Percentiles rank a stretch among this genome's conserved stretches.
These are phyloP conservation scores for Aspergillus sclerotiicarbonarius DNA, from an alignment of 495 filamentous ascomycete genomes.

Conservation along the genomic window DNA sequence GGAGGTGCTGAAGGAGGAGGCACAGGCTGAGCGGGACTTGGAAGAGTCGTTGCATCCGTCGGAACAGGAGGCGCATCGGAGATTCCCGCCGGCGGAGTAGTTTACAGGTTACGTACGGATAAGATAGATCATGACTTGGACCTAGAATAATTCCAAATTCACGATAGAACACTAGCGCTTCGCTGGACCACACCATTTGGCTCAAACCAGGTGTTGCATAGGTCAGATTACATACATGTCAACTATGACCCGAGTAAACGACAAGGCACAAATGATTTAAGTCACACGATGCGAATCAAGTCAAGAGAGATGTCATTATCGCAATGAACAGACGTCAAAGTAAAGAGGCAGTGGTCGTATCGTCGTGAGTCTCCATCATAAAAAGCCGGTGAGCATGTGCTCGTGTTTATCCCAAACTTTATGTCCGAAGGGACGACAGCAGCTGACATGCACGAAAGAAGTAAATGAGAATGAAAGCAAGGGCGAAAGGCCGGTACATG, in stretches of 20 bases:
- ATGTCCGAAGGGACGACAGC: neutral
- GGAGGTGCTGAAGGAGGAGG: conserved; percentile 31
- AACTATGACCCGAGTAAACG: neutral
- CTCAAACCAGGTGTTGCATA: neutral
- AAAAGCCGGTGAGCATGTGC: neutral
- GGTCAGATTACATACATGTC: neutral
- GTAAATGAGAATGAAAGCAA: neutral
- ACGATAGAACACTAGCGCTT: neutral
- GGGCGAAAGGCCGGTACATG: neutral
- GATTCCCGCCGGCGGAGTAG: conserved; percentile 15
- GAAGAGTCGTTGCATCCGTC: conserved; percentile 29
- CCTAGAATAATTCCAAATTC: neutral
- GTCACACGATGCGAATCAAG: neutral
- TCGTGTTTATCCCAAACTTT: conserved; percentile 1
- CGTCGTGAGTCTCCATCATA: conserved; percentile 1
- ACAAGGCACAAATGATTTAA: neutral
- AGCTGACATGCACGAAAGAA: conserved; percentile 8
- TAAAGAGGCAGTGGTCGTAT: neutral
- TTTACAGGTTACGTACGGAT: neutral
- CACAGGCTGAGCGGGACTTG: conserved; percentile 38
- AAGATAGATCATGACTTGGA: neutral
- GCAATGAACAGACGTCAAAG: neutral
- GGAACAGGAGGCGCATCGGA: conserved; percentile 23
- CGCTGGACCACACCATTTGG: neutral
- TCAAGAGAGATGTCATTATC: neutral